Evolutionary conservation across 116 monocot genomes (phyloP).

Genomic region (Dioscorea cayenensis): DNA sequence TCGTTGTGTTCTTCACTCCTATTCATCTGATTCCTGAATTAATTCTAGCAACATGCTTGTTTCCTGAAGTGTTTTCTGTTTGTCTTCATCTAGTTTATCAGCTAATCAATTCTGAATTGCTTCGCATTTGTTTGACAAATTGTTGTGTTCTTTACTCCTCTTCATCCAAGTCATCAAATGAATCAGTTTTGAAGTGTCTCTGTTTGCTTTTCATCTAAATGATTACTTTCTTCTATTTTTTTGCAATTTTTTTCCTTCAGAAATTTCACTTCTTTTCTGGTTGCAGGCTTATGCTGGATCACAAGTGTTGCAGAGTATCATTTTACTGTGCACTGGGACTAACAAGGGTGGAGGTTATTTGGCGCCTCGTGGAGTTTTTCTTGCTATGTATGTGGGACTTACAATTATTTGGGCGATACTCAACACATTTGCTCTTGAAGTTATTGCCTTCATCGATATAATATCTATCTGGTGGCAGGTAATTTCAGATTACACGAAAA

Average conservation of each 20-base stretch:
- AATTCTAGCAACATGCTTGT: too few species aligned
- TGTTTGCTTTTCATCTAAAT: too few species aligned
- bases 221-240: neutral
- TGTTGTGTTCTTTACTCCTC: too few species aligned
- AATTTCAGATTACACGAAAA: neutral
- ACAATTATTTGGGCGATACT: conserved; percentile 73
- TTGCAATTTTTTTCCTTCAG: neutral
- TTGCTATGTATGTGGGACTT: conserved; percentile 54
- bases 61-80: too few species aligned
- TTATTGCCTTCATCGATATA: conserved; percentile 72
- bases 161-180: too few species aligned
- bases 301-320: conserved; percentile 73
- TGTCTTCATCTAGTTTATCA: too few species aligned
- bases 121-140: too few species aligned
- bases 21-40: too few species aligned
- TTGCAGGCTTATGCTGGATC: conserved; percentile 68
- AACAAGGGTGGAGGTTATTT: conserved; percentile 78
- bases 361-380: conserved; percentile 55
- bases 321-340: conserved; percentile 68
- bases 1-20: too few species aligned
- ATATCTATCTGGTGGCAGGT: conserved; percentile 91
- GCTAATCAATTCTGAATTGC: too few species aligned
- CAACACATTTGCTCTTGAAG: conserved; percentile 75
- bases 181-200: too few species aligned
- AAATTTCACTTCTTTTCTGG: conserved; percentile 1